A percentile compares a stretch with the other conserved stretches of the same genome.
Conservation (phyloP, 228 moss, liverwort and hornwort genomes). For the Sphagnum magellanicum region DNA sequence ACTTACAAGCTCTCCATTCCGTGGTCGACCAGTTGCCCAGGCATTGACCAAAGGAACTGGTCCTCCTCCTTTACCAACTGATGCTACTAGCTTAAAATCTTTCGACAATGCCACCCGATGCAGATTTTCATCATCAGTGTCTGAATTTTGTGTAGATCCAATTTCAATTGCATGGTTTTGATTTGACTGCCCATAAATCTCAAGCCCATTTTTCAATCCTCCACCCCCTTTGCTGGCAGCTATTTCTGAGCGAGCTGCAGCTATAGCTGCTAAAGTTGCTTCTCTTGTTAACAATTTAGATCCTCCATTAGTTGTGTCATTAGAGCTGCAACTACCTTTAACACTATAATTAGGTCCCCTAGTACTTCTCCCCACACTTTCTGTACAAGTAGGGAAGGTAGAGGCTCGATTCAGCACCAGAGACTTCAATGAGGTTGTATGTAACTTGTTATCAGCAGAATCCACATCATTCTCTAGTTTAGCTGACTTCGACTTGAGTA, state of each 20-base stretch:
- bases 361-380: slow-evolving; percentile 17
- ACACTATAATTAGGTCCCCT: slow-evolving; percentile 20
- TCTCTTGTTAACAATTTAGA: slow-evolving; percentile 30
- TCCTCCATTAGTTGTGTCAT: slow-evolving; percentile 17
- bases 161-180: slow-evolving; percentile 24
- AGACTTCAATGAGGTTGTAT: slow-evolving; percentile 16
- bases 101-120: slow-evolving; percentile 16
- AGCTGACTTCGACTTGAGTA: slow-evolving; percentile 23
- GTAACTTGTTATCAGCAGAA: slow-evolving; percentile 7
- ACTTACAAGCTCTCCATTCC: slow-evolving; percentile 27
- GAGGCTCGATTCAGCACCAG: slow-evolving; percentile 44
- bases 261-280: slow-evolving; percentile 34
- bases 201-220: slow-evolving; percentile 14
- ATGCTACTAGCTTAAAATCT: slow-evolving; percentile 22
- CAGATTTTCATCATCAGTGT: slow-evolving; percentile 37
- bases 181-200: slow-evolving; percentile 28
- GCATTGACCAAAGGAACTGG: slow-evolving; percentile 32
- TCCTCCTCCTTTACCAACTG: slow-evolving; percentile 22
- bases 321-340: slow-evolving; percentile 22
- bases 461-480: slow-evolving; percentile 34
- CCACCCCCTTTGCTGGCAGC: slow-evolving; percentile 37
- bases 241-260: slow-evolving; percentile 35
- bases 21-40: slow-evolving; percentile 38
- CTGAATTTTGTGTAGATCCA: slow-evolving; percentile 32
- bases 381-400: slow-evolving; percentile 17